phyloP scores from a whole-genome alignment of 2,329 filamentous ascomycete species.

The Sporothrix euskadiensis region DNA sequence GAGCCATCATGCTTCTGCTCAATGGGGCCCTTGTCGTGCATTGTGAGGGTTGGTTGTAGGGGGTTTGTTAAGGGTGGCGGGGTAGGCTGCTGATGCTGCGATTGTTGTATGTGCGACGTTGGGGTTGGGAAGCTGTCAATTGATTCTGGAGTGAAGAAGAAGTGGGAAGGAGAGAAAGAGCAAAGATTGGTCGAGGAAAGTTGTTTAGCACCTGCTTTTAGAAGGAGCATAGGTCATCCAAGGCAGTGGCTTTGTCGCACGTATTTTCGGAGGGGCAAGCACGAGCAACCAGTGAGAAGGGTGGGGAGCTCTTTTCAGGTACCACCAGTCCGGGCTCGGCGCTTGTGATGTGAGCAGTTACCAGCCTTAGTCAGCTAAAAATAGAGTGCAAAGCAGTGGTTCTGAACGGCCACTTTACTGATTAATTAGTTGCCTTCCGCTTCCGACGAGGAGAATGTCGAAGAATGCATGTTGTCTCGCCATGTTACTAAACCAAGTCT shows the following conservation, averaged over 20 bases:
- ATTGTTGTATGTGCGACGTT: neutral
- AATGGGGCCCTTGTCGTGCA: conserved; percentile 59
- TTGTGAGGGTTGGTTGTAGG: conserved; percentile 30
- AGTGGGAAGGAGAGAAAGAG: neutral
- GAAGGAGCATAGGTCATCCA: neutral
- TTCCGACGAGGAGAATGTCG: neutral
- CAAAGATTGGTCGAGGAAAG: neutral
- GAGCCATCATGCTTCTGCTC: conserved; percentile 65
- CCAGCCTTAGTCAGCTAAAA: conserved; percentile 13
- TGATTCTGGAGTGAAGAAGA: neutral
- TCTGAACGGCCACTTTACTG: neutral
- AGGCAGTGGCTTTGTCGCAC: neutral
- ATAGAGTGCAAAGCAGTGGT: neutral
- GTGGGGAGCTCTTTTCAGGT: conserved; percentile 20
- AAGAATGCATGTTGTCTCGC: conserved; percentile 12
- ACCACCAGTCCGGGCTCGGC: neutral
- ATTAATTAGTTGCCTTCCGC: neutral
- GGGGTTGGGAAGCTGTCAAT: neutral
- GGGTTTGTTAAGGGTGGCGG: neutral
- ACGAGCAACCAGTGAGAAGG: neutral
- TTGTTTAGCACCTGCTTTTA: neutral
- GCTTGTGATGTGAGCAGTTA: neutral
- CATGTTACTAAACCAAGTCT: neutral
- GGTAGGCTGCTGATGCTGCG: neutral
- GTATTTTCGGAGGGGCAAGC: conserved; percentile 14